Conservation (phyloP, 306 rosid species). For the Trifolium fragiferum region DNA sequence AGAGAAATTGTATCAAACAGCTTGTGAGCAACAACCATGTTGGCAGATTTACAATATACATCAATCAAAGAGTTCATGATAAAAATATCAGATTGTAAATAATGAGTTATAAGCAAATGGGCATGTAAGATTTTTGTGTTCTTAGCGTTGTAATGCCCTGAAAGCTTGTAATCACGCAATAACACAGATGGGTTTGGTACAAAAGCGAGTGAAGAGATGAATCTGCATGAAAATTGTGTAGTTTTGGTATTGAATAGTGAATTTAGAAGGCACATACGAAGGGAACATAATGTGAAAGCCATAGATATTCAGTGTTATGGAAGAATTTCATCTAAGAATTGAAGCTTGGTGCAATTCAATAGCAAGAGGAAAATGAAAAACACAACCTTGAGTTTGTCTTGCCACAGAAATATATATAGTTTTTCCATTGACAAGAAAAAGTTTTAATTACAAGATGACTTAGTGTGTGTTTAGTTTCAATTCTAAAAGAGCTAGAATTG, state of each 20-base stretch:
- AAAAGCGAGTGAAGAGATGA: conserved; percentile 50
- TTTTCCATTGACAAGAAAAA: too few species aligned
- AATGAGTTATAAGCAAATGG: conserved; percentile 48
- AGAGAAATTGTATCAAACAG: conserved; percentile 42
- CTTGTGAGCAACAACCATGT: conserved; percentile 37
- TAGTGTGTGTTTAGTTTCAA: too few species aligned
- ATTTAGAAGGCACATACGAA: conserved; percentile 24
- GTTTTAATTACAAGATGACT: too few species aligned
- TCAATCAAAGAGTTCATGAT: conserved; percentile 44
- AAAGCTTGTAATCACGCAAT: conserved; percentile 48
- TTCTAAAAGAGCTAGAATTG: too few species aligned
- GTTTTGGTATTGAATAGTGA: conserved; percentile 35
- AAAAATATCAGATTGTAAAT: conserved; percentile 52
- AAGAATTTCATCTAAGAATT: neutral
- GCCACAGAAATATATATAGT: too few species aligned
- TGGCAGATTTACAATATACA: conserved; percentile 37
- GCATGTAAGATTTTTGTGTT: conserved; percentile 57
- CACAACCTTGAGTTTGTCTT: too few species aligned
- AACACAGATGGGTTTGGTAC: conserved; percentile 38
- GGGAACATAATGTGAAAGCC: neutral
- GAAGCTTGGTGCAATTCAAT: neutral
- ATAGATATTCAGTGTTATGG: neutral
- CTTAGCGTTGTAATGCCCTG: conserved; percentile 26
- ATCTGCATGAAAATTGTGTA: conserved; percentile 45
- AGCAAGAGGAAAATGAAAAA: neutral